Evolutionary conservation across 176 grass and related monocot species (phyloP), one percentile per base, ranked within the genome.

Genomic region (Aegilops sharonensis): DNA sequence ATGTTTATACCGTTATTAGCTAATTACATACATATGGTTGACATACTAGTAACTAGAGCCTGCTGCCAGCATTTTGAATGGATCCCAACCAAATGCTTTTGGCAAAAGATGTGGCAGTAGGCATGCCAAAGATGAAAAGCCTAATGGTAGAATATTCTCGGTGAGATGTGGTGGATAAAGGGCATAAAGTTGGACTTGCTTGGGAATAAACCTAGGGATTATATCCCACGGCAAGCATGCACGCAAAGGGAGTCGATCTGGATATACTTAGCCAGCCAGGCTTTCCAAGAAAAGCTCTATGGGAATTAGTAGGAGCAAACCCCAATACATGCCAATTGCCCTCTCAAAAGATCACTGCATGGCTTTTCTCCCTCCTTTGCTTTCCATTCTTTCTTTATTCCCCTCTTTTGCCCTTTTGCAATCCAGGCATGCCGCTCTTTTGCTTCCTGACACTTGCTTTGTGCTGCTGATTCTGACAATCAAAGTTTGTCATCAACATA

Each of bases 311-410:
- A 87, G 64, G 30, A 81, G 72, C 79, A 81, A 31, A 43, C 90
- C 71, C 72, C 71, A 72, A 64, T 76, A 65, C 68, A 90, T 85
- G 68, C 81, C 82, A 85, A 91, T 94, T 92, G 86, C 92, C 90
- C 77, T 83, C 72, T 57, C 42, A 78, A 87, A 95, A 92, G 93
- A 88, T 86, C 87, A 84, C 72, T 85, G 83, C 63, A 34, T 67
- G 65, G 69, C 94, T 91, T 93, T 95, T 85, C n/a, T 27, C n/a
- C 78, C 61, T 56, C 52, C 45, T 85, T 87, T 94, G 69, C 56
- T 48, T 87, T 79, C 77, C 43, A 79, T 88, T 88, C 89, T 91
- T 87, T 94, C 89, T 92, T 88, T 94, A 92, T 88, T 77, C 82
- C 84, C 56, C 88, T 88, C 86, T 85, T 85, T 72, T 90, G 83